Evolutionary conservation across 306 rosid species (phyloP).

Genomic region (Lathyrus tuberosus): DNA sequence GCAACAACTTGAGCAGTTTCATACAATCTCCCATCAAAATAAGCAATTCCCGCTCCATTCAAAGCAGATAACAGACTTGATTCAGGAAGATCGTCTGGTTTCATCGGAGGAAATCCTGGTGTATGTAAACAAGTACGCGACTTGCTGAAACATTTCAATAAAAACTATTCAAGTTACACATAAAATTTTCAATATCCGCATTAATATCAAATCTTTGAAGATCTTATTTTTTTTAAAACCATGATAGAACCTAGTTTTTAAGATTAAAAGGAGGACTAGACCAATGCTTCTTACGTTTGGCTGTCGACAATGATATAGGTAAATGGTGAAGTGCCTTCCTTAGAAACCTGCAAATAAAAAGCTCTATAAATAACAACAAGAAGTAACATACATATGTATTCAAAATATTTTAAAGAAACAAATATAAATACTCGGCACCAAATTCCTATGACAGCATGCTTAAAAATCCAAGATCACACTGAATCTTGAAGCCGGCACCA

Average conservation of each 20-base stretch:
- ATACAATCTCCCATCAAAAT: slow-evolving; percentile 66
- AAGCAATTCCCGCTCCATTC: slow-evolving; percentile 75
- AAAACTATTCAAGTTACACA: slow-evolving; percentile 32
- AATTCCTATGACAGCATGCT: neutral
- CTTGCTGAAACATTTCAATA: slow-evolving; percentile 52
- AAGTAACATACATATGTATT: neutral
- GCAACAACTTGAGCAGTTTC: slow-evolving; percentile 87
- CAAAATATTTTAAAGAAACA: neutral
- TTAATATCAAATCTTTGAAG: slow-evolving; percentile 6
- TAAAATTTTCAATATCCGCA: slow-evolving; percentile 25
- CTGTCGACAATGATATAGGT: slow-evolving; percentile 79
- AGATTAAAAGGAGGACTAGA: slow-evolving; percentile 12
- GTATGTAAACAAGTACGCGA: slow-evolving; percentile 90
- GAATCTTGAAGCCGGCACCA: neutral
- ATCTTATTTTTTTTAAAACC: neutral
- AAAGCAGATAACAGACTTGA: slow-evolving; percentile 64
- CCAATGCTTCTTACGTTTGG: slow-evolving; percentile 58
- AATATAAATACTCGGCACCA: neutral
- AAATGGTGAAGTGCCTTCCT: slow-evolving; percentile 79
- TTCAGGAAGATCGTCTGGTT: slow-evolving; percentile 64
- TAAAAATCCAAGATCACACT: slow-evolving; percentile 13
- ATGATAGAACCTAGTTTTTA: slow-evolving; percentile 10
- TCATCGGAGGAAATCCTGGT: slow-evolving; percentile 84
- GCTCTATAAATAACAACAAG: neutral
- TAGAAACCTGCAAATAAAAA: slow-evolving; percentile 57